Evolutionary conservation across 2,329 filamentous ascomycete genomes (phyloP), one percentile per base, ranked within the genome.

Genomic region (Knufia fluminis): DNA sequence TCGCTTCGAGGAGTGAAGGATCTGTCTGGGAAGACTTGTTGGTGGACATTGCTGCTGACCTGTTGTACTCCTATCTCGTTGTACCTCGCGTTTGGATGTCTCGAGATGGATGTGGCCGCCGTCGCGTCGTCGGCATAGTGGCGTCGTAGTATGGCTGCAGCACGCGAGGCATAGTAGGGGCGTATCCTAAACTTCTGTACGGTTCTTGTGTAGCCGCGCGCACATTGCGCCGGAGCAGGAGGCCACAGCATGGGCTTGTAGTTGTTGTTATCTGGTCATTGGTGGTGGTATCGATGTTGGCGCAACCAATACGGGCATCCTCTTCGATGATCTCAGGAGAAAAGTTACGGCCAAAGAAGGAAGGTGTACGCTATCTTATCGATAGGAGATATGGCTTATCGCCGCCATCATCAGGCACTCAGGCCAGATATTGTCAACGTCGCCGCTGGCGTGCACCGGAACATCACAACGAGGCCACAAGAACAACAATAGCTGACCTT

Each of bases 31-130:
- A 98, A 98, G 36, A 98, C 71, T 67, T 97, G 92, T 1, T 78
- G 64, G 66, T 91, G 86, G 39, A 98, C 76, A 71, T 90, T 77
- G 52, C 77, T 75, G 72, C 89, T 96, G 58, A 98, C 73, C 62
- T 97, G 91, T 69, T 98, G 92, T 33, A 98, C 87, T 47, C 87
- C 88, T 60, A 98, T 90, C 58, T 94, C 86, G 68, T 94, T 98
- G 71, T 85, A 87, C 57, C 92, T 82, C 43, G 87, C 74, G 50
- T 76, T 68, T 3, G 68, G 64, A 10, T 23, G 32, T 33, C 41
- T 48, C 16, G 64, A 62, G 19, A 69, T 68, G 68, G 52, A 26
- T 17, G 19, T 6, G 16, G 53, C 42, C 19, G 54, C 44, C 7
- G 49, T 47, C 6, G 35, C 31, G 12, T 57, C 52, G 43, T 33